phyloP scores from a whole-genome alignment of 495 filamentous ascomycete species.

The Xylaria venustula region DNA sequence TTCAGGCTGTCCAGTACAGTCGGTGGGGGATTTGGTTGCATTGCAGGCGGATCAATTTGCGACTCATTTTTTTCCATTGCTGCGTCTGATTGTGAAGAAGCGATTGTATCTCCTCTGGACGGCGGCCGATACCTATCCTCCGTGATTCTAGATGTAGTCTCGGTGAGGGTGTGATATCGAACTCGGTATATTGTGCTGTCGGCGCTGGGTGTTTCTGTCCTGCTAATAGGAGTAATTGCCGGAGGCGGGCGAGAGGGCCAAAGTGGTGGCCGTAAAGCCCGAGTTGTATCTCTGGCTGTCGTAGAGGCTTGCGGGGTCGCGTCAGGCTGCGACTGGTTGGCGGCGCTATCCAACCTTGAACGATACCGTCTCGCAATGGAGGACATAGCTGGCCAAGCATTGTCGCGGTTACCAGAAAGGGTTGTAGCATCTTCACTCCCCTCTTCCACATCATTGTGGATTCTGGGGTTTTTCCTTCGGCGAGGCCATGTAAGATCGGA shows the following conservation, averaged over 20 bases:
- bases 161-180: constrained; percentile 73
- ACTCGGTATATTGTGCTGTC: constrained; percentile 84
- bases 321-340: constrained; percentile 13
- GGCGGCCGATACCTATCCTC: constrained; percentile 36
- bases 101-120: constrained; percentile 33
- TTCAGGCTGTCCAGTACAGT: background rate
- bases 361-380: constrained; percentile 43
- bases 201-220: constrained; percentile 67
- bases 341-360: constrained; percentile 27
- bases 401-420: constrained; percentile 27
- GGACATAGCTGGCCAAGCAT: constrained; percentile 47
- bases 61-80: constrained; percentile 21
- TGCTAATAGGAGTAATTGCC: constrained; percentile 69
- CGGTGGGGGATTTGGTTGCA: background rate
- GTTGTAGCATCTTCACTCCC: constrained; percentile 19
- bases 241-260: constrained; percentile 63
- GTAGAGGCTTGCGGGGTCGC: constrained; percentile 14
- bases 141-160: constrained; percentile 53
- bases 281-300: constrained; percentile 29
- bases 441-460: constrained; percentile 26
- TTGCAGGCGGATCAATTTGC: background rate
- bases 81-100: constrained; percentile 24
- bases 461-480: constrained; percentile 32
- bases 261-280: constrained; percentile 40
- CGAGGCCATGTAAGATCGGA: constrained; percentile 37